These are phyloP conservation scores for Phialophora verrucosa DNA, from an alignment of 2,329 filamentous ascomycete genomes.

Conservation along the genomic window DNA sequence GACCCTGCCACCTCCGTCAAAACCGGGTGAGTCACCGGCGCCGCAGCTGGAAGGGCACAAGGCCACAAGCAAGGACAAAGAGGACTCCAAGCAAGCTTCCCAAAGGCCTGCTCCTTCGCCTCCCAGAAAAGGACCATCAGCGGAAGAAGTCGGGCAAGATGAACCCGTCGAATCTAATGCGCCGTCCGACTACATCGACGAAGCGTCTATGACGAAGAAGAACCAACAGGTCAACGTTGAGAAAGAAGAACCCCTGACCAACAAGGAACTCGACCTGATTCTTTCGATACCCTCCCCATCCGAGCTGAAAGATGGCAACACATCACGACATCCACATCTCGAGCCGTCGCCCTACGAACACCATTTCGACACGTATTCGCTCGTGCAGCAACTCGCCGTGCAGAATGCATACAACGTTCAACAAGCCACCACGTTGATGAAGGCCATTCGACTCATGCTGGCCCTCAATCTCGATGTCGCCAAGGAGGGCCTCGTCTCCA, in stretches of 20 bases:
- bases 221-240: slow-evolving; percentile 23
- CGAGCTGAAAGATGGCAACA: slow-evolving; percentile 37
- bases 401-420: slow-evolving; percentile 70
- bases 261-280: slow-evolving; percentile 47
- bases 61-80: slow-evolving; percentile 16
- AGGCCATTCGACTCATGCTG: slow-evolving; percentile 79
- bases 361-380: slow-evolving; percentile 92
- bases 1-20: slow-evolving; percentile 47
- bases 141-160: slow-evolving; percentile 33
- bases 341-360: slow-evolving; percentile 82
- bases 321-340: slow-evolving; percentile 50
- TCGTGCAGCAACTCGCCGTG: slow-evolving; percentile 77
- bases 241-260: slow-evolving; percentile 29
- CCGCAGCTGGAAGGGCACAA: slow-evolving; percentile 15
- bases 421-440: slow-evolving; percentile 88
- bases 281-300: slow-evolving; percentile 50
- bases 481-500: slow-evolving; percentile 79
- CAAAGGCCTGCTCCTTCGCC: slow-evolving; percentile 14
- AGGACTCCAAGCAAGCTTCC: slow-evolving; percentile 23
- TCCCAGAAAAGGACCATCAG: slow-evolving; percentile 16
- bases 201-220: slow-evolving; percentile 23
- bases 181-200: slow-evolving; percentile 30
- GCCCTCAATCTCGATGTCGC: slow-evolving; percentile 81
- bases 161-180: slow-evolving; percentile 32
- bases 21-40: slow-evolving; percentile 38